Evolutionary conservation across 306 rosid species (phyloP), one percentile per base, ranked within the genome.

Genomic region (Cicer cuneatum): DNA sequence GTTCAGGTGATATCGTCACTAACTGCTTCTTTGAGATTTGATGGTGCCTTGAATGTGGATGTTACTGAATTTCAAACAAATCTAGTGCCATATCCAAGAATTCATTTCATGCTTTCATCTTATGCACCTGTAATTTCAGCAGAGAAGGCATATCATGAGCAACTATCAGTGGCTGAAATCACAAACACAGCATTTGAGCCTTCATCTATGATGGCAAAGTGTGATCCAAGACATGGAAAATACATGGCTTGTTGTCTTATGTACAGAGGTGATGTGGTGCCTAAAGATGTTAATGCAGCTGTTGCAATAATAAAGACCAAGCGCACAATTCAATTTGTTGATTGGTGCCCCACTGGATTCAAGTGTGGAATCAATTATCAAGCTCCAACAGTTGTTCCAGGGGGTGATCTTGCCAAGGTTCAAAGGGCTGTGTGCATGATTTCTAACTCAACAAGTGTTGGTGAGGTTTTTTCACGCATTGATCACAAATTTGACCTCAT

Each of bases 311-410:
- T 91, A 77, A 91, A 91, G 86, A 91, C 97, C 63, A 91, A 91
- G 84, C 90, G 92, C 63, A 89, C 97, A 2, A 89, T 91, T 57
- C 97, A 91, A 77, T 83, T 75, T 71, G 94, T 91, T 3, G 97
- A 91, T 73, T 91, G 94, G 97, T 91, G 94, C 80, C 97, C 97
- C 14, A 91, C 97, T 19, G 97, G 97, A 47, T 91, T 91, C 80
- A 91, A 91, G 67, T 91, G 97, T 10, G 97, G 97, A 72, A 91
- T 91, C 81, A 89, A 91, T 66, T 91, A 91, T 80, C 94, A 91
- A 75, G 92, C 97, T 33, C 97, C 97, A 14, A 89, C 97, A 45
- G 97, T 91, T 59, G 97, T 91, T 43, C 97, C 94, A 0, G 97
- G 97, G 10, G 97, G 97, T 2, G 97, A 91, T 66, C 92, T 91